Base-by-base conservation (phyloP, 1,139 yeast genomes). In the Arxiozyma slooffiae region DNA sequence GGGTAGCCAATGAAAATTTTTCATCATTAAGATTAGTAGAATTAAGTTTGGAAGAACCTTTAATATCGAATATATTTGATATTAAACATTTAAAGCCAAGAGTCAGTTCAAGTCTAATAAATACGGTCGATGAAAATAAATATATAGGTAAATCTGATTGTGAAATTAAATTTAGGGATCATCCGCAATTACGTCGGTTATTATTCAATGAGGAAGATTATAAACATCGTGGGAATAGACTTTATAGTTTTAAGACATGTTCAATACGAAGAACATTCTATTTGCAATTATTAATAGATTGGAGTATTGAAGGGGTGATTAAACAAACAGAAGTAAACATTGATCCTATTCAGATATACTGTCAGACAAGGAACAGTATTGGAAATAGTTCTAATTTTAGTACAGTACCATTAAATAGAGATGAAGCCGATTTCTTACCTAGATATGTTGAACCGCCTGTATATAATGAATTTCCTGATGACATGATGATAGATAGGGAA, bases 161-260 rank as follows among this genome's bases (percentile, higher is more conserved):
- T 49, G 60, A 57, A 39, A 44, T 64, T 9, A 56, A 57, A 41
- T 48, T 63, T 7, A 50, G 51, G 30, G 53, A 61, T 34, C 58
- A 60, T 46, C 55, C 57, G 4, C 46, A 52, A 14, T 51, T 64
- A 26, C 57, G 55, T 43, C 49, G 54, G 38, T 48, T 61, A 40
- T 47, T 55, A 36, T 64, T 64, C 42, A 64, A 64, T 48, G 66
- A 63, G 48, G 63, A 62, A 42, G 60, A 64, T 49, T 61, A 63
- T 49, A 53, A 50, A 41, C 66, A 63, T 51, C 59, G 66, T 46
- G 68, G 67, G 7, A 64, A 64, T 45, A 52, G 61, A 40, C 46
- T 64, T 17, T 64, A 56, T 46, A 61, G 66, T 51, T 63, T 64
- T 48, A 60, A 55, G 44, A 56, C 61, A 22, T 63, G 68, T 51